Evolutionary conservation across 2,329 filamentous ascomycete genomes (phyloP), one percentile per base, ranked within the genome.

Genomic region (Cladophialophora bantiana): DNA sequence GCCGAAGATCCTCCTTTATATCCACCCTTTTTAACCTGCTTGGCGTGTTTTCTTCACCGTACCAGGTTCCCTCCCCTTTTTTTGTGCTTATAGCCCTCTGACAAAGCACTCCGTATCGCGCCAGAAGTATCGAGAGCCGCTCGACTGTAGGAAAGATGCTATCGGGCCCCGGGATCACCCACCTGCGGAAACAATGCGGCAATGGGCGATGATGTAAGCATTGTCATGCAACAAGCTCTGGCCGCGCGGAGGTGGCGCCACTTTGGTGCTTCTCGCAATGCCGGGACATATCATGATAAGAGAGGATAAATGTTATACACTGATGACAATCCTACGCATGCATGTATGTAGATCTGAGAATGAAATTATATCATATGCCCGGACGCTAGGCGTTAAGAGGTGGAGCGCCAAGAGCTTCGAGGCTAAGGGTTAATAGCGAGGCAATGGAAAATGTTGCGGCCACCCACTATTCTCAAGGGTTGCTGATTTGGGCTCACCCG

Each of bases 321-420:
- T 26, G 26, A 26, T 2, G 26, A 26, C 26, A 26, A 26, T 26
- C 26, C 26, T 26, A 26, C 26, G 3, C 26, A 26, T 26, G 3
- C 26, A 26, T 26, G 26, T 26, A 26, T 26, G 26, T 26, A 26
- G 26, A 26, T 26, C 26, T 26, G 26, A 26, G 26, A 26, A 26
- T 26, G 26, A 26, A 26, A 26, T 3, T 26, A 26, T 26, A 26
- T 26, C 26, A 26, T 26, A 26, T 26, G 26, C 26, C 26, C 26
- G 26, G 6, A 9, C 45, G 45, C 45, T 50, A 50, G 45, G 45
- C 45, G 45, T 50, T 50, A 50, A 50, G n/a, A 50, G 12, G 45
- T 50, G 45, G 45, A 7, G 40, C 3, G 15, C 7, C 13, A 42
- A 42, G 4, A 5, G 3, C 40, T 26, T 3, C 26, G 26, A 26